Base-by-base conservation (phyloP, 805 yeast species). In the Candida peoriensis region DNA sequence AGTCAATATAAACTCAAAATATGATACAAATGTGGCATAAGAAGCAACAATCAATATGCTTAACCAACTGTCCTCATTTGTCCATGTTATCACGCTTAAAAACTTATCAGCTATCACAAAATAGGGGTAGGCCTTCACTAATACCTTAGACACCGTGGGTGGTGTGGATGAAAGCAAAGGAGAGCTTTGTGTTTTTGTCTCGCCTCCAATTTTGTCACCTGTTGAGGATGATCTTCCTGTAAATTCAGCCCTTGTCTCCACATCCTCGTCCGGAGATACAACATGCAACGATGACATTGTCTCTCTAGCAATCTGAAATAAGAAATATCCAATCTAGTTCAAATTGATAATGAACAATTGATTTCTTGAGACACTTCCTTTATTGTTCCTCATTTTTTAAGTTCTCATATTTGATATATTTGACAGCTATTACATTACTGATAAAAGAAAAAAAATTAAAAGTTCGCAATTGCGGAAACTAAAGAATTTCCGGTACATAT, bases 121-220 rank as follows among this genome's bases (percentile, higher is more conserved):
- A 54, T 86, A 86, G 2, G 97, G 97, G 55, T 90, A 89, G 8
- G 95, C 76, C 41, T 77, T 71, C 25, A 88, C 75, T 33, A 90
- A 68, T 3, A 93, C 85, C 48, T 85, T 83, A 20, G 95, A 80
- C 11, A 90, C 86, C 1, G 88, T 76, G 3, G 96, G 93, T 3
- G 97, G 97, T 0, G 98, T 93, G 2, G 87, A 77, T 2, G 87
- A 76, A 24, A 87, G 70, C 44, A 93, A 68, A 1, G 97, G 96
- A 3, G 96, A 83, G 26, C 51, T 44, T 37, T 49, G 44, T 5
- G 57, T 46, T 24, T 44, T 45, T 17, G 46, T 21, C 12, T 47
- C 48, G n/a, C 52, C 52, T 2, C 54, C 55, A 24, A 51, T 42
- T 26, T 54, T 37, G 10, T 46, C 49, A 2, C 30, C 30, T 2